Base-by-base conservation (phyloP, 306 rosid genomes). In the Senna tora region DNA sequence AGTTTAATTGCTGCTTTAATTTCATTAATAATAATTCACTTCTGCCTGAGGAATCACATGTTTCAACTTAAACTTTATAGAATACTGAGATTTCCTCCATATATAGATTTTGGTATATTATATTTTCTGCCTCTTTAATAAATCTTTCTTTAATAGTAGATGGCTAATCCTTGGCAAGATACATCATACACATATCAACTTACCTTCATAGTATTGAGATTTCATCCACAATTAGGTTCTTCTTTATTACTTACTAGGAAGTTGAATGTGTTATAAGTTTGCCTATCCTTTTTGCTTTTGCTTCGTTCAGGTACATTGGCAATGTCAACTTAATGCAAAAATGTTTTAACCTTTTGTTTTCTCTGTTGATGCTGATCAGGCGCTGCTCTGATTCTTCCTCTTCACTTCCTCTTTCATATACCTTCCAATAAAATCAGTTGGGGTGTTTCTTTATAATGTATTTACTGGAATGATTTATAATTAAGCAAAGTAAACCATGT, bases 1-100 rank as follows among this genome's bases (percentile, higher is more conserved):
- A 41, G 46, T 58, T 41, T 52, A 36, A 17, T 51, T 30, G 22
- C 56, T 39, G 59, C 69, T 71, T 64, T 69, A 25, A 25, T 67
- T 41, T 49, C 59, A 41, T 51, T 57, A 16, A 17, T 45, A 21
- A 25, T 46, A 28, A 25, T 70, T 54, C 69, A 30, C 14, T 64
- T 54, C 2, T 61, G 15, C n/a, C n/a, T 64, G 52, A 1, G 3
- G 32, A 8, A 20, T 65, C 69, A 6, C 33, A 46, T 60, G 43
- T 65, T 67, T 55, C 64, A 38, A 21, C 47, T 43, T 43, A 33
- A 39, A 15, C 47, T 20, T 45, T 5, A 39, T 19, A 36, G 47
- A 34, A 36, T 46, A 17, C 33, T 70, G 69, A 55, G 22, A 45
- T 43, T 75, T 78, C 69, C 20, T 32, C 17, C n/a, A 4, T 19